Evolutionary conservation across 371 early-diverging fungal species (phyloP), one percentile per base, ranked within the genome.

Genomic region (Chytridium lagenaria): DNA sequence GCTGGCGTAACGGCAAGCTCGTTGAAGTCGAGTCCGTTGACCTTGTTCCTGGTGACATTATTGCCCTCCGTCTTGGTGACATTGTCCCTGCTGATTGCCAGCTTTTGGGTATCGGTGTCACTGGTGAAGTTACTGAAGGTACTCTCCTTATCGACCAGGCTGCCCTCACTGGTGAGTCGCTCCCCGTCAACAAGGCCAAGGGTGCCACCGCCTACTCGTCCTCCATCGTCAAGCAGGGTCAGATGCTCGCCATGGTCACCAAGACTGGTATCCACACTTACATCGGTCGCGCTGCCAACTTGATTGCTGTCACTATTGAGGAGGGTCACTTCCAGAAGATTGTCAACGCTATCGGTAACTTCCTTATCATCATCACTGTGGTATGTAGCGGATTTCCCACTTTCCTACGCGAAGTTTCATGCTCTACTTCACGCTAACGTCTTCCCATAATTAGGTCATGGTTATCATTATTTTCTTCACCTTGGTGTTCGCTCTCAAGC

Each of bases 131-230:
- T 5, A 86, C 91, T 22, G 94, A 92, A 65, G 89, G 87, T 37
- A 85, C 90, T 68, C 84, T 97, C 30, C 89, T 91, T 73, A 90
- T 98, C 67, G 99, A 98, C 83, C 97, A 98, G 83, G 92, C 97
- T 59, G 94, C 96, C 2, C 85, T 98, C 7, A 98, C 98, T 1
- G 99, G 90, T 30, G 99, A 98, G 85, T 93, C 94, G 7, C 83
- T 95, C 23, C 93, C 95, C 22, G 92, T 95, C 31, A 82, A 86
- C 69, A 95, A 95, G 83, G 88, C 86, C 69, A 91, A 90, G 78
- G 93, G 90, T 51, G 88, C 90, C 75, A 90, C 92, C 37, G 90
- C 92, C 36, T 95, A 91, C 85, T 93, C 93, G 26, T 93, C 93
- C 44, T 91, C 93, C 10, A 87, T 92, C 63, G 90, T 93, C 65